phyloP scores from a whole-genome alignment of 768 basidiomycete genomes.

The Panellus pusillus region DNA sequence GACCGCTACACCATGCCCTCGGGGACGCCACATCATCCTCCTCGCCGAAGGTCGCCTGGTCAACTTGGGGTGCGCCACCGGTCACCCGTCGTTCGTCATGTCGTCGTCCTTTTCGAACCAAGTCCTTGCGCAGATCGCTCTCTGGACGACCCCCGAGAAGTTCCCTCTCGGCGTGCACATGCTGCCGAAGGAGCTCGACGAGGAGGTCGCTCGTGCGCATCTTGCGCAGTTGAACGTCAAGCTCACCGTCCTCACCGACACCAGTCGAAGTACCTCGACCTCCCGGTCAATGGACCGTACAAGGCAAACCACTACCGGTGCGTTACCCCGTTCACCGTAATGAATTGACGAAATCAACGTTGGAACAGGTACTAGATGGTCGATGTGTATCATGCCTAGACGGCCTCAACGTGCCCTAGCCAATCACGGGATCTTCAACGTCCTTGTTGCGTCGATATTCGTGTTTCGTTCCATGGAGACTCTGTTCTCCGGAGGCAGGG shows the following conservation, averaged over 20 bases:
- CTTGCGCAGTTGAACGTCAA: conserved; percentile 90
- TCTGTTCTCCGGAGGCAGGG: conserved; percentile 44
- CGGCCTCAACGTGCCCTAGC: conserved; percentile 83
- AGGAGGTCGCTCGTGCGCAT: conserved; percentile 98
- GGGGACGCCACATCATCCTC: conserved; percentile 94
- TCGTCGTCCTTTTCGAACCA: conserved; percentile 99
- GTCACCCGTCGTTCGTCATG: conserved; percentile 99
- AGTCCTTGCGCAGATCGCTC: conserved; percentile 95
- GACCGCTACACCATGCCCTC: conserved; percentile 93
- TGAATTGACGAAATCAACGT: conserved; percentile 19
- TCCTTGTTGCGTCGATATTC: conserved; percentile 46
- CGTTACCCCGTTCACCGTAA: background rate
- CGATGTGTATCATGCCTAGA: conserved; percentile 33
- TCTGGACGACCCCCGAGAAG: conserved; percentile 90
- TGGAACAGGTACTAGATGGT: conserved; percentile 46
- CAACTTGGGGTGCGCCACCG: conserved; percentile 96
- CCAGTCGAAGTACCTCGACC: conserved; percentile 92
- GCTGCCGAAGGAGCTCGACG: conserved; percentile 96
- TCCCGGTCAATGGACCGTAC: conserved; percentile 75
- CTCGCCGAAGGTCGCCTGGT: conserved; percentile 99
- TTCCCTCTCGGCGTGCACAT: conserved; percentile 99
- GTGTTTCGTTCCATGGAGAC: conserved; percentile 51
- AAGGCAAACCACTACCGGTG: conserved; percentile 43
- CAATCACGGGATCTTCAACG: conserved; percentile 66
- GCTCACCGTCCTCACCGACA: conserved; percentile 70